Percentiles rank a stretch among this genome's conserved stretches.
Conservation (phyloP, 495 filamentous ascomycete genomes). For the Neurospora sp. region DNA sequence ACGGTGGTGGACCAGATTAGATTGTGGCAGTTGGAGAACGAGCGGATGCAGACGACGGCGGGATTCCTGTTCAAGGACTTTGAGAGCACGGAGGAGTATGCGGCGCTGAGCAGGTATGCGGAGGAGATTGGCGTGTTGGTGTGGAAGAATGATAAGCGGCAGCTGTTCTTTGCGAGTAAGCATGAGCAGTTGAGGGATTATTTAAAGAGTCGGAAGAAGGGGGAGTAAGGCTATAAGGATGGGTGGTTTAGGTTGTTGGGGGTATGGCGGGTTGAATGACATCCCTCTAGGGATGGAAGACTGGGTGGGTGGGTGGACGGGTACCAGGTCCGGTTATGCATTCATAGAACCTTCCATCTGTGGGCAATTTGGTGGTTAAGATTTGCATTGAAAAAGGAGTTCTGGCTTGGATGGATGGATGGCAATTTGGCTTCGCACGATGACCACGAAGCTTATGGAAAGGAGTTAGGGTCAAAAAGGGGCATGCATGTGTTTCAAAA, state of each 20-base stretch:
- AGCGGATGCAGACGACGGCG: slow-evolving; percentile 70
- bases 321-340: neutral
- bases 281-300: neutral
- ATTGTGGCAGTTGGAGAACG: slow-evolving; percentile 94
- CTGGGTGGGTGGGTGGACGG: neutral
- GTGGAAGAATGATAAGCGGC: slow-evolving; percentile 71
- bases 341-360: neutral
- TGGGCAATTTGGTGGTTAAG: neutral
- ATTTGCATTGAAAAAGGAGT: neutral
- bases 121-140: slow-evolving; percentile 85
- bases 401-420: neutral
- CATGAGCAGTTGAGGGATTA: slow-evolving; percentile 76
- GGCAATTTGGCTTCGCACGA: neutral
- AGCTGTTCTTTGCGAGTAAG: slow-evolving; percentile 78
- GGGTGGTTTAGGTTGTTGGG: neutral
- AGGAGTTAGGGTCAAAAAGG: neutral
- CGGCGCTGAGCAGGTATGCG: slow-evolving; percentile 64
- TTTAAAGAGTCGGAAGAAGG: slow-evolving; percentile 53
- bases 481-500: neutral
- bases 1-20: slow-evolving; percentile 97
- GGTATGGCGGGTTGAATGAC: neutral
- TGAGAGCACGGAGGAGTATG: slow-evolving; percentile 62
- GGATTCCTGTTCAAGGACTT: slow-evolving; percentile 92
- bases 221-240: slow-evolving; percentile 11
- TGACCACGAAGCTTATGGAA: neutral